Evolutionary conservation across 2,329 filamentous ascomycete genomes (phyloP).

Genomic region (Exophiala dermatitidis): DNA sequence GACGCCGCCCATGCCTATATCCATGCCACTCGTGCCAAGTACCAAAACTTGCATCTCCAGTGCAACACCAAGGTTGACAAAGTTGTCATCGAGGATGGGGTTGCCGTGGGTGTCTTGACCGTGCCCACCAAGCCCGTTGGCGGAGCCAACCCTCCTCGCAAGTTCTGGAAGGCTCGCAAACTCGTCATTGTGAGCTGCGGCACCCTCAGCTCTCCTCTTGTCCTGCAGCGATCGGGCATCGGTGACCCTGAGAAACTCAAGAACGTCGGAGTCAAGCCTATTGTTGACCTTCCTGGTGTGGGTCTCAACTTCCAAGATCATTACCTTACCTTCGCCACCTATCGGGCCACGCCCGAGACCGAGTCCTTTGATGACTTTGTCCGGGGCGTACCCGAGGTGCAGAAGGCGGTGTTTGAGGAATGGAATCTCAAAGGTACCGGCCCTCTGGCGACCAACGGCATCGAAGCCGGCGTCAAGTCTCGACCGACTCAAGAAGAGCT

Average conservation of each 20-base stretch:
- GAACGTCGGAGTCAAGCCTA: constrained; percentile 59
- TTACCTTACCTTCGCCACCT: constrained; percentile 64
- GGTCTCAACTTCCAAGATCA: constrained; percentile 73
- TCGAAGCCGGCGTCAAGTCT: constrained; percentile 73
- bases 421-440: constrained; percentile 76
- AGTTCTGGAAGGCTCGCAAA: constrained; percentile 61
- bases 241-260: constrained; percentile 66
- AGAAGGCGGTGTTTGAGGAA: constrained; percentile 67
- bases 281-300: constrained; percentile 65
- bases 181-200: constrained; percentile 67
- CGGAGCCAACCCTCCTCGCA: constrained; percentile 43
- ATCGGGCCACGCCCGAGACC: constrained; percentile 64
- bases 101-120: constrained; percentile 64
- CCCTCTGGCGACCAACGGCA: constrained; percentile 68
- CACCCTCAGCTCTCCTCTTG: constrained; percentile 65
- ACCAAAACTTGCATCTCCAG: constrained; percentile 64
- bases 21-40: constrained; percentile 63
- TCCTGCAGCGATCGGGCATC: constrained; percentile 68
- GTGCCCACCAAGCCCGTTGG: constrained; percentile 63
- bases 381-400: constrained; percentile 63
- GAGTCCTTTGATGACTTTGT: constrained; percentile 78
- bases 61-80: constrained; percentile 74
- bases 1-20: constrained; percentile 73
- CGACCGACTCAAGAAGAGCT: constrained; percentile 63
- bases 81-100: constrained; percentile 64